Evolutionary conservation across 2,329 filamentous ascomycete genomes (phyloP).

Genomic region (Plenodomus lindquistii): DNA sequence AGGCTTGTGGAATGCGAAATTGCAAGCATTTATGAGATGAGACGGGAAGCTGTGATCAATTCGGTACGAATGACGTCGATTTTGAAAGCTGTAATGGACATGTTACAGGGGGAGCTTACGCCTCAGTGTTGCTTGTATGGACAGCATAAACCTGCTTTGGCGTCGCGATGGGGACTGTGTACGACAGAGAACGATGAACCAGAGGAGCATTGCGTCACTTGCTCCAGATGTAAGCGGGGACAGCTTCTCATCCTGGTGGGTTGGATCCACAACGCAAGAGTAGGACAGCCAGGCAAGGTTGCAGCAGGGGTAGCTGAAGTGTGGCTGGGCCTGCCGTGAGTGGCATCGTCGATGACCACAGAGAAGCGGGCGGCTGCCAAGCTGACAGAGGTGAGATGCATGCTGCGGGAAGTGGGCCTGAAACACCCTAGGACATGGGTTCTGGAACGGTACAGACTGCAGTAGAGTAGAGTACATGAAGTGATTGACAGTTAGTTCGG

Average conservation of each 20-base stretch:
- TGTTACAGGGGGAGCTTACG: constrained; percentile 40
- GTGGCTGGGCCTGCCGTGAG: constrained; percentile 35
- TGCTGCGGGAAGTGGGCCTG: constrained; percentile 19
- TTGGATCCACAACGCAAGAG: constrained; percentile 29
- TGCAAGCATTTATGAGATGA: constrained; percentile 38
- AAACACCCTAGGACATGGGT: constrained; percentile 2
- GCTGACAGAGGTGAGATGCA: constrained; percentile 12
- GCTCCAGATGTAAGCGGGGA: constrained; percentile 37
- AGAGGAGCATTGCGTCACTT: constrained; percentile 42
- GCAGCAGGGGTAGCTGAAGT: constrained; percentile 22
- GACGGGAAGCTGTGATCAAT: constrained; percentile 16
- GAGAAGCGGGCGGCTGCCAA: constrained; percentile 23
- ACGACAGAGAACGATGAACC: constrained; percentile 29
- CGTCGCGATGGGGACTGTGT: constrained; percentile 25
- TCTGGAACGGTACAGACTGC: background rate
- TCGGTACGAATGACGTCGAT: constrained; percentile 42
- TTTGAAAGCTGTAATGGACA: constrained; percentile 18
- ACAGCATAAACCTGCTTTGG: constrained; percentile 46
- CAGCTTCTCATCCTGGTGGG: constrained; percentile 28
- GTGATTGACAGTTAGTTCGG: background rate
- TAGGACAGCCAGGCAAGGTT: constrained; percentile 31
- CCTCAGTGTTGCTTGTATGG: constrained; percentile 29
- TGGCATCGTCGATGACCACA: constrained; percentile 39
- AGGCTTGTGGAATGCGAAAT: constrained; percentile 15
- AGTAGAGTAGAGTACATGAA: background rate